phyloP scores from a whole-genome alignment of 2,329 filamentous ascomycete species.

The Ascochyta pisi region DNA sequence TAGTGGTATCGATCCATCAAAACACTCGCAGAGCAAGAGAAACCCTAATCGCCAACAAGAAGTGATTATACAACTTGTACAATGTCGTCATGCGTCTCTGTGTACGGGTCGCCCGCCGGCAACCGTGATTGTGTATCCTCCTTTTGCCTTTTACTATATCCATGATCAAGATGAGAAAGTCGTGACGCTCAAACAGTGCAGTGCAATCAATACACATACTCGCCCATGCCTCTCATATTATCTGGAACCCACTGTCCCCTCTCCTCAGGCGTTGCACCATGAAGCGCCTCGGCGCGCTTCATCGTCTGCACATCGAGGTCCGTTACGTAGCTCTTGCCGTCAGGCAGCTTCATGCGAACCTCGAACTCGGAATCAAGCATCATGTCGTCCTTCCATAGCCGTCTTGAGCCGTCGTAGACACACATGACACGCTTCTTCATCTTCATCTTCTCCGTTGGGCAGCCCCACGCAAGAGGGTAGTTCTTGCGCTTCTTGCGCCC shows the following conservation, averaged over 20 bases:
- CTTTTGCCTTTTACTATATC: not conserved
- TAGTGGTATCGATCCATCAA: slow-evolving; percentile 21
- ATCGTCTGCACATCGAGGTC: slow-evolving; percentile 92
- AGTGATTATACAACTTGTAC: slow-evolving; percentile 14
- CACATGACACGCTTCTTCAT: slow-evolving; percentile 97
- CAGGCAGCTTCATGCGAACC: slow-evolving; percentile 77
- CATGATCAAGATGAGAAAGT: slow-evolving; percentile 7
- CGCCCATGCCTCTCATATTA: slow-evolving; percentile 57
- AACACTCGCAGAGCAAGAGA: not conserved
- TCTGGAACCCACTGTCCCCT: slow-evolving; percentile 84
- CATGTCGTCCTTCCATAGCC: slow-evolving; percentile 98
- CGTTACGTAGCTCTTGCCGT: slow-evolving; percentile 80
- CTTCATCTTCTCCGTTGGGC: slow-evolving; percentile 90
- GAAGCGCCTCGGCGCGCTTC: slow-evolving; percentile 84
- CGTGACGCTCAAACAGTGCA: slow-evolving; percentile 2
- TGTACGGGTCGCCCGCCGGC: slow-evolving; percentile 25
- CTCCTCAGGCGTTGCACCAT: slow-evolving; percentile 80
- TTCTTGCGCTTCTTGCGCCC: slow-evolving; percentile 91
- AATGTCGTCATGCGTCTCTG: slow-evolving; percentile 23
- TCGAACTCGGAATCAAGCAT: slow-evolving; percentile 96
- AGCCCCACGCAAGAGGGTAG: slow-evolving; percentile 94
- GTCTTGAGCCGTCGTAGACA: slow-evolving; percentile 85
- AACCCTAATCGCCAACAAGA: slow-evolving; percentile 3
- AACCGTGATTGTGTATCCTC: slow-evolving; percentile 21
- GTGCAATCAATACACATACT: slow-evolving; percentile 12